These are phyloP conservation scores for Pseudoscleropodium purum DNA, from an alignment of 225 moss, liverwort and hornwort genomes.

Conservation along the genomic window DNA sequence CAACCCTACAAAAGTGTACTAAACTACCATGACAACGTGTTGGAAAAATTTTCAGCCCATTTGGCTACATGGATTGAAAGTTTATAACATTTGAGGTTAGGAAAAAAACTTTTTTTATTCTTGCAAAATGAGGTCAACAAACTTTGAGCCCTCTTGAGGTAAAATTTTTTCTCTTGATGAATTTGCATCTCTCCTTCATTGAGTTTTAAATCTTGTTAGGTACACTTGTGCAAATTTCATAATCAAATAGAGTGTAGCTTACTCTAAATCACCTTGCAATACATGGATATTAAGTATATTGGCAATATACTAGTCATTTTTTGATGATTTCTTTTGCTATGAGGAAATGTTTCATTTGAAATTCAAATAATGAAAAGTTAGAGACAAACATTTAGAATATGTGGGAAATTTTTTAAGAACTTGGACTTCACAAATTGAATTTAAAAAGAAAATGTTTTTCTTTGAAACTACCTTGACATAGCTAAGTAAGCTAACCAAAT, in stretches of 20 bases:
- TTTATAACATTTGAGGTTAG: not conserved
- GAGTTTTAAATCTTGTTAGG: not conserved
- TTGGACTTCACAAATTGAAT: not conserved
- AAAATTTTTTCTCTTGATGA: not conserved
- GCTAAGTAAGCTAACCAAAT: no score
- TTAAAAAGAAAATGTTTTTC: no score
- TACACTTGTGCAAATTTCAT: not conserved
- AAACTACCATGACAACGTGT: not conserved
- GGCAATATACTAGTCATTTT: no score
- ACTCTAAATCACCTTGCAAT: not conserved
- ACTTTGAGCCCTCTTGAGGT: not conserved
- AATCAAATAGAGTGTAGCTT: not conserved
- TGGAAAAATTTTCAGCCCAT: rapidly evolving
- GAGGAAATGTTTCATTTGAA: not conserved
- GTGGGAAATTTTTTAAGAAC: not conserved
- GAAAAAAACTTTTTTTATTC: not conserved
- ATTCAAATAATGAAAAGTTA: not conserved
- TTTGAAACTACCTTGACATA: no score
- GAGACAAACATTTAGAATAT: not conserved
- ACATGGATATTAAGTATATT: not conserved
- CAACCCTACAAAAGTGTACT: rapidly evolving
- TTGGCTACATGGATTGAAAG: not conserved
- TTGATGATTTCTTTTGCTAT: not conserved
- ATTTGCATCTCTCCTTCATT: not conserved
- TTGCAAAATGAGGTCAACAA: rapidly evolving